phyloP scores from a whole-genome alignment of 148 eudicot species.

The Chenopodium berlandieri region DNA sequence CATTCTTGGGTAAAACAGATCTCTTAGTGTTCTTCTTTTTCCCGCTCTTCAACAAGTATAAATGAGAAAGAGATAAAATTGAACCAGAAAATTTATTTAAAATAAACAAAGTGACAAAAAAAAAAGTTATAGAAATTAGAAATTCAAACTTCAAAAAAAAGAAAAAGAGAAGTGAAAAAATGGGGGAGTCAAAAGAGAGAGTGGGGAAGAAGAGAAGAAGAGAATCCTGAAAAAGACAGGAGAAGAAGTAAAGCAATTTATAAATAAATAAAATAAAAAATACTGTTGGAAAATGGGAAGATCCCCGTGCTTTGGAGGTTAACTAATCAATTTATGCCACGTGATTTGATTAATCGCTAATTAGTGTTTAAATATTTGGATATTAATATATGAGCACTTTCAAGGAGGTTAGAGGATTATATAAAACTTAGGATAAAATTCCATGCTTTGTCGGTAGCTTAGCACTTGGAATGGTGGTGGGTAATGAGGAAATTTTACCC shows the following conservation, averaged over 20 bases:
- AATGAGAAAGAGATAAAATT: background rate
- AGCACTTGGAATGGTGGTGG: constrained; percentile 2
- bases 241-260: background rate
- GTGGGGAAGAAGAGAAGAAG: background rate
- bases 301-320: constrained; percentile 23
- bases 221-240: constrained; percentile 12
- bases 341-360: constrained; percentile 16
- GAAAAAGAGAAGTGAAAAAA: background rate
- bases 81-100: background rate
- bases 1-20: constrained; percentile 18
- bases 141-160: constrained; percentile 19
- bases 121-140: background rate
- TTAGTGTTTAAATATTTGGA: no score
- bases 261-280: background rate
- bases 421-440: background rate
- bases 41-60: constrained; percentile 16
- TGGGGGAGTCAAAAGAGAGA: constrained; percentile 17
- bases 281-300: background rate
- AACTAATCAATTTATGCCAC: constrained; percentile 14
- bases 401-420: background rate
- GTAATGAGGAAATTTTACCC: background rate
- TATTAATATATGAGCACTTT: no score
- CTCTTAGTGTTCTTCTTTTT: constrained; percentile 2
- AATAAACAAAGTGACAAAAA: background rate
- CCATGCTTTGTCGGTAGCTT: constrained; percentile 28